These are phyloP conservation scores for Oryza officinalis DNA, from an alignment of 176 grass and related monocot genomes.

Conservation along the genomic window DNA sequence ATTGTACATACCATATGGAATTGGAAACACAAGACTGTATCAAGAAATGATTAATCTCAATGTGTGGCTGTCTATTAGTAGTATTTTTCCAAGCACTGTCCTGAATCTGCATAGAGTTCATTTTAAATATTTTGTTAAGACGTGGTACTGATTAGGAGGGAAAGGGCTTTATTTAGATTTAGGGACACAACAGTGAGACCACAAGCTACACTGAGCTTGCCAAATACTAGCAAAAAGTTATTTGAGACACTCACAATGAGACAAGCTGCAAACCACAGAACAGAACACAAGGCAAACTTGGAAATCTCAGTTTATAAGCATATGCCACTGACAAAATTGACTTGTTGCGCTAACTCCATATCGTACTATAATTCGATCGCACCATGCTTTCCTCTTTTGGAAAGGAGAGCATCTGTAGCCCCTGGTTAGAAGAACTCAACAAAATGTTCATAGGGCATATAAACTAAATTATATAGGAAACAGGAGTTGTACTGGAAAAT, in stretches of 20 bases:
- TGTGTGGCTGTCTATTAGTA: background rate
- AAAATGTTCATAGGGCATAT: background rate
- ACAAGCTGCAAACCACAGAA: background rate
- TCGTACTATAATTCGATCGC: background rate
- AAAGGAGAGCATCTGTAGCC: background rate
- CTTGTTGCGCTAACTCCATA: background rate
- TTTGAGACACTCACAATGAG: background rate
- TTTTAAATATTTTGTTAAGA: background rate
- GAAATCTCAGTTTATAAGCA: background rate
- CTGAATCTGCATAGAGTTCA: no score
- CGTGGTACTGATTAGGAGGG: background rate
- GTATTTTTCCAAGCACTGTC: background rate
- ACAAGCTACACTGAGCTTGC: background rate
- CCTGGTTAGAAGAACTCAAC: slow-evolving; percentile 21
- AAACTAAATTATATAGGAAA: background rate
- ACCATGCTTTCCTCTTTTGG: background rate
- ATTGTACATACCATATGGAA: background rate
- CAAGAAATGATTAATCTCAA: background rate
- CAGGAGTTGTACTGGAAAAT: slow-evolving; percentile 25
- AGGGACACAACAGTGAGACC: background rate
- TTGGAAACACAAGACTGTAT: background rate
- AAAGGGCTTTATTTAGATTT: background rate
- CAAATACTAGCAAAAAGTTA: background rate
- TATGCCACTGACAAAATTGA: background rate
- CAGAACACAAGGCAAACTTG: background rate